phyloP scores from a whole-genome alignment of 78 protist genomes.

The Mantamonas sphyraenae region DNA sequence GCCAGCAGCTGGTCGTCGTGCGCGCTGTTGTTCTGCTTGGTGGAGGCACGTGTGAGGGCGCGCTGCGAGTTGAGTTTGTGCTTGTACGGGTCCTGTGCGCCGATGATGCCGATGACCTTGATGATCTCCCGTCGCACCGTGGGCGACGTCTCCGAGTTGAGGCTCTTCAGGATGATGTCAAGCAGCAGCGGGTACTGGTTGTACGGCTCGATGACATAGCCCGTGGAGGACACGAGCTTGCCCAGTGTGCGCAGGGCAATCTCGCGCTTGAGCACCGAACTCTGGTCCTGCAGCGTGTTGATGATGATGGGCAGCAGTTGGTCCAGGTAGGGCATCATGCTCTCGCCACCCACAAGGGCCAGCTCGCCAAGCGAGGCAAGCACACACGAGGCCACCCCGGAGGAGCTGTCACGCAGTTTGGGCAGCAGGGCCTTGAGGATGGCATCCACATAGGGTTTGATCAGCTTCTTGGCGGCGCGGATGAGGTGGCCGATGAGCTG shows the following conservation, averaged over 20 bases:
- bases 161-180: slow-evolving; percentile 25
- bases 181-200: slow-evolving; percentile 67
- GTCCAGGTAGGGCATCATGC: slow-evolving; percentile 42
- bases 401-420: slow-evolving; percentile 23
- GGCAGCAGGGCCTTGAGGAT: slow-evolving; percentile 64
- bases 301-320: slow-evolving; percentile 74
- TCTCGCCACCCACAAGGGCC: slow-evolving; percentile 67
- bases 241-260: slow-evolving; percentile 80
- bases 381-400: slow-evolving; percentile 26
- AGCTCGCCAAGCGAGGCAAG: slow-evolving; percentile 77
- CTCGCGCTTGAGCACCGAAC: slow-evolving; percentile 25
- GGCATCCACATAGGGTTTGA: slow-evolving; percentile 79
- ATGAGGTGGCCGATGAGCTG: slow-evolving; percentile 66
- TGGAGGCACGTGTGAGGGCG: no score
- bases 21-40: no score
- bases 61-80: no score
- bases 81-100: slow-evolving; percentile 92
- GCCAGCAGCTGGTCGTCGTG: no score
- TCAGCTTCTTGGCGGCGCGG: slow-evolving; percentile 38
- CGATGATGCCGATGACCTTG: slow-evolving; percentile 87
- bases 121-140: slow-evolving; percentile 57
- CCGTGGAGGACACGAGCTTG: slow-evolving; percentile 69
- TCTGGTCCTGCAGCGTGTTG: slow-evolving; percentile 76
- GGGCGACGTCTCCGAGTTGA: slow-evolving; percentile 20
- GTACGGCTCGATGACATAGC: slow-evolving; percentile 77